Conservation (phyloP, 2,329 filamentous ascomycete genomes). For the Fusarium metavorans region DNA sequence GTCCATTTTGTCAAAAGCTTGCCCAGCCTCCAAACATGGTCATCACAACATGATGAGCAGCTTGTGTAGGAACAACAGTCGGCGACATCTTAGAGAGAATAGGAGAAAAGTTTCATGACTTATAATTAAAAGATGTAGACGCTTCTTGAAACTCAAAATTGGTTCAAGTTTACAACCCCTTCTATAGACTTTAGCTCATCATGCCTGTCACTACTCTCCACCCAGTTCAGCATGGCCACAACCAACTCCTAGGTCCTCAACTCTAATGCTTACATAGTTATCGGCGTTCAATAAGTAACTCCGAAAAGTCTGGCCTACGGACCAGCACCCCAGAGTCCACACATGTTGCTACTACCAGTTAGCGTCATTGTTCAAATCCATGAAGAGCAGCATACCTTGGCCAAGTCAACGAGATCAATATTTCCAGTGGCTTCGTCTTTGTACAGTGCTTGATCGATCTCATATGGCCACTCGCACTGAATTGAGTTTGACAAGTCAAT, state of each 20-base stretch:
- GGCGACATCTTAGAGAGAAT: neutral
- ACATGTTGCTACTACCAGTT: conserved; percentile 4
- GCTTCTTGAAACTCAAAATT: neutral
- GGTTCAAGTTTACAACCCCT: neutral
- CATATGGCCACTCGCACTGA: conserved; percentile 18
- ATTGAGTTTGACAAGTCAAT: conserved; percentile 9
- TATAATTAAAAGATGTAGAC: neutral
- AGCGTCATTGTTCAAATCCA: neutral
- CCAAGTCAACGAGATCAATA: conserved; percentile 7
- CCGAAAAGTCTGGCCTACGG: conserved; percentile 15
- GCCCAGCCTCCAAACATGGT: neutral
- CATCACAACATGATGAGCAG: neutral
- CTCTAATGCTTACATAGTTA: neutral
- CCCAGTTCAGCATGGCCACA: no score
- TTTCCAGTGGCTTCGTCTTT: neutral
- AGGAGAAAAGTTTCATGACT: neutral
- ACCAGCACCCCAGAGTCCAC: conserved; percentile 20
- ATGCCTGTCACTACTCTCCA: neutral
- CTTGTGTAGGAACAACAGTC: neutral
- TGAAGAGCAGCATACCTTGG: neutral
- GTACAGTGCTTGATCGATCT: neutral
- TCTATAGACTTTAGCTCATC: neutral
- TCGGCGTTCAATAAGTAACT: neutral
- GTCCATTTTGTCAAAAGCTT: neutral
- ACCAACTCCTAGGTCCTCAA: neutral